These are phyloP conservation scores for Suillus sp. DNA, from an alignment of 768 basidiomycete genomes.

Conservation along the genomic window DNA sequence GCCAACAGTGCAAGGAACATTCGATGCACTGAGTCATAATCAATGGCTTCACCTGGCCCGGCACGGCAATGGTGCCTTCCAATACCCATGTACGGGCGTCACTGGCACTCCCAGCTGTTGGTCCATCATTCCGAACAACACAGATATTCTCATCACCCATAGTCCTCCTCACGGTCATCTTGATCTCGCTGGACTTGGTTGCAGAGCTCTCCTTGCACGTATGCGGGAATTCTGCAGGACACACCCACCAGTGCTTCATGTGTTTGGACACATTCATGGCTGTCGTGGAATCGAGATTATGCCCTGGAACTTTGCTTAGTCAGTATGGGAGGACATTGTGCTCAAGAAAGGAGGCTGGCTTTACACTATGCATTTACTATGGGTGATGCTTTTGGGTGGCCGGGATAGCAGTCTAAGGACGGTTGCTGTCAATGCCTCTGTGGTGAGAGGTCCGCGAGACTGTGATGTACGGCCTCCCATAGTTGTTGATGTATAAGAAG, in stretches of 20 bases:
- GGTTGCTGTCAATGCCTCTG: not conserved
- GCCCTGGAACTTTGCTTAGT: conserved; percentile 35
- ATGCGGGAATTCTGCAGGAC: conserved; percentile 31
- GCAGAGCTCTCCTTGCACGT: conserved; percentile 33
- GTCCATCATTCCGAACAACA: conserved; percentile 31
- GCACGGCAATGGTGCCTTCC: conserved; percentile 38
- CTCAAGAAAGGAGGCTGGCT: not conserved
- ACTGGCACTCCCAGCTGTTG: conserved; percentile 18
- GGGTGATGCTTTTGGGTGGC: not conserved
- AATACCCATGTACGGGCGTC: conserved; percentile 32
- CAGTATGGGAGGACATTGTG: conserved; percentile 31
- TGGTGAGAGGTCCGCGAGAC: not conserved
- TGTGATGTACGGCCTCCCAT: not conserved
- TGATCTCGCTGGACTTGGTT: conserved; percentile 32
- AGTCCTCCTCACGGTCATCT: conserved; percentile 42
- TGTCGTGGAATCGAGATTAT: conserved; percentile 36
- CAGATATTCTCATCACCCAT: conserved; percentile 47
- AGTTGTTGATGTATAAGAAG: not conserved
- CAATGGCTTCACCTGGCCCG: too few relatives aligned
- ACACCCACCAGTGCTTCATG: conserved; percentile 36
- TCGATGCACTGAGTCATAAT: too few relatives aligned
- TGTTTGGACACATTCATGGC: conserved; percentile 47
- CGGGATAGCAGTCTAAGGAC: not conserved
- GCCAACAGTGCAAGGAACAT: too few relatives aligned
- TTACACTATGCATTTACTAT: not conserved